A percentile compares a stretch with the other conserved stretches of the same genome.
Conservation (phyloP, 1,284 basidiomycete species). For the Anthracocystis setariae region DNA sequence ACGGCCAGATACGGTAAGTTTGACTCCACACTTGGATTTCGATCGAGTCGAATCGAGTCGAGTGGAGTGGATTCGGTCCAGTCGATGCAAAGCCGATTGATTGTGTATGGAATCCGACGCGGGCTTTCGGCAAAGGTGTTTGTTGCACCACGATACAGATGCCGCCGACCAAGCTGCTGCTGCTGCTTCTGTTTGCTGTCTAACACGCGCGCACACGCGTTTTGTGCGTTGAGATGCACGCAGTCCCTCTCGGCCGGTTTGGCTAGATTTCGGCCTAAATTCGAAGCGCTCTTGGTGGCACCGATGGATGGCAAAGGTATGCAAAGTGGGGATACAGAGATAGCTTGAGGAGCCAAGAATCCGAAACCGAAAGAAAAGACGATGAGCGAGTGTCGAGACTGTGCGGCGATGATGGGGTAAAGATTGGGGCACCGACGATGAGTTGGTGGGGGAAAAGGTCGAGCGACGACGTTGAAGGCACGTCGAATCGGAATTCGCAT, state of each 20-base stretch:
- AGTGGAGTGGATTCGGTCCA: neutral
- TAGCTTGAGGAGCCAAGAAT: constrained; percentile 7
- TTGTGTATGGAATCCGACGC: neutral
- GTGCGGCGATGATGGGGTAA: constrained; percentile 6
- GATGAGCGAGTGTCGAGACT: neutral
- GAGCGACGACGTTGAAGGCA: constrained; percentile 22
- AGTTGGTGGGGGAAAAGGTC: constrained; percentile 39
- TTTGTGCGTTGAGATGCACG: neutral
- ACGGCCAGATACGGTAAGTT: neutral
- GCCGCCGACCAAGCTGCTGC: constrained; percentile 3
- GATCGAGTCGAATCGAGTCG: too few relatives aligned
- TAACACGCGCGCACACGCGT: constrained; percentile 6
- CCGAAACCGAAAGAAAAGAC: neutral
- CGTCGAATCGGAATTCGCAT: constrained; percentile 1
- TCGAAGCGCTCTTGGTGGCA: constrained; percentile 10
- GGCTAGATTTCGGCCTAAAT: neutral
- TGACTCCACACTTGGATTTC: neutral
- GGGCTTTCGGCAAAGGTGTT: constrained; percentile 1
- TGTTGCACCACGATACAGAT: constrained; percentile 3
- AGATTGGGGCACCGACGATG: constrained; percentile 11
- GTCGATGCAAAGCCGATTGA: constrained; percentile 1
- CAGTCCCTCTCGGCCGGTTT: constrained; percentile 23
- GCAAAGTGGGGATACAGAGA: constrained; percentile 5
- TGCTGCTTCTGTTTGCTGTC: too few relatives aligned
- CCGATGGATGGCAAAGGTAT: neutral